These are phyloP conservation scores for Lophium mytilinum DNA, from an alignment of 495 filamentous ascomycete species.

Conservation along the genomic window DNA sequence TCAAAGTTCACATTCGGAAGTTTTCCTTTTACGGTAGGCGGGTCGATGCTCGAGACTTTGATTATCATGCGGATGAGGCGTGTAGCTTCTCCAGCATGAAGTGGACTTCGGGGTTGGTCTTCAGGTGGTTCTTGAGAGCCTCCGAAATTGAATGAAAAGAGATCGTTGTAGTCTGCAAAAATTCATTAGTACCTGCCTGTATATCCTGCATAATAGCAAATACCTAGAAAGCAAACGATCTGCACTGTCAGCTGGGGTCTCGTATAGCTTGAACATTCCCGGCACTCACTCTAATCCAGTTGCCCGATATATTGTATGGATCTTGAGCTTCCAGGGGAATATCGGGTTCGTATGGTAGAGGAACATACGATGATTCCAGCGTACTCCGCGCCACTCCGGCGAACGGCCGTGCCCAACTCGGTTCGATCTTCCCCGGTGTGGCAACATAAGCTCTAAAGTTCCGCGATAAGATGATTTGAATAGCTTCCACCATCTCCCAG, in stretches of 20 bases:
- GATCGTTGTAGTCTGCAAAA: constrained; percentile 50
- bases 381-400: constrained; percentile 37
- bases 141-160: constrained; percentile 52
- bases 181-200: constrained; percentile 14
- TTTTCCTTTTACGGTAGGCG: constrained; percentile 43
- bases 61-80: constrained; percentile 58
- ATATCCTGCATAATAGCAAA: background rate
- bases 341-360: constrained; percentile 26
- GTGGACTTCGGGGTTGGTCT: constrained; percentile 40
- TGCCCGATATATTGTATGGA: constrained; percentile 53
- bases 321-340: constrained; percentile 41
- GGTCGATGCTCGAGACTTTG: constrained; percentile 43
- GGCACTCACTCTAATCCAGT: constrained; percentile 45
- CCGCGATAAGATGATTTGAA: constrained; percentile 50
- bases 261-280: background rate
- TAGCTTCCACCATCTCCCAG: constrained; percentile 63
- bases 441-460: constrained; percentile 44
- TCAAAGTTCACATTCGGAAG: constrained; percentile 52
- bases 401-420: constrained; percentile 45
- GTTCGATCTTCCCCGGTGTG: constrained; percentile 35
- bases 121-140: constrained; percentile 20
- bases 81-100: constrained; percentile 50
- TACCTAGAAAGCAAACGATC: constrained; percentile 45
- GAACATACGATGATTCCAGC: background rate
- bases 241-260: constrained; percentile 5